A percentile compares a stretch with the other conserved stretches of the same genome.
These are phyloP conservation scores for Leucoagaricus sp. DNA, from an alignment of 1,284 basidiomycete genomes.

Conservation along the genomic window DNA sequence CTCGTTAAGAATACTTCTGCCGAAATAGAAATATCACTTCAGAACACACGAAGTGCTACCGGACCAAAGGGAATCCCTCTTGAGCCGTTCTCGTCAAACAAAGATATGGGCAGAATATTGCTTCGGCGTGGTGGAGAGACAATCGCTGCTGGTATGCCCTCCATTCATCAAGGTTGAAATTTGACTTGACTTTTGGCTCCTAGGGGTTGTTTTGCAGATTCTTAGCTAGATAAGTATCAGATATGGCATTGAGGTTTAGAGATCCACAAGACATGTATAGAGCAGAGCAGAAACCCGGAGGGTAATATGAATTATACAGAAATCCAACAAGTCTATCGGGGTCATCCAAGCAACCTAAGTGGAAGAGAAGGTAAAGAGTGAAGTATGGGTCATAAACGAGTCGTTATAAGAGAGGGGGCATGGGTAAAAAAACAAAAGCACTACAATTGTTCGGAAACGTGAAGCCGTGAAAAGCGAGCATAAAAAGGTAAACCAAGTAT, in stretches of 20 bases:
- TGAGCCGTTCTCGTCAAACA: slow-evolving; percentile 88
- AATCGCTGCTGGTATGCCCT: slow-evolving; percentile 79
- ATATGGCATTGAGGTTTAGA: too few relatives aligned
- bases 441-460: neutral
- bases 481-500: neutral
- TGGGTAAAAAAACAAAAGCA: neutral
- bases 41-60: slow-evolving; percentile 54
- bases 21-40: slow-evolving; percentile 80
- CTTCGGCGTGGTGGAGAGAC: slow-evolving; percentile 92
- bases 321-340: slow-evolving; percentile 2
- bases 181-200: slow-evolving; percentile 73
- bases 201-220: slow-evolving; percentile 52
- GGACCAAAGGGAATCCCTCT: slow-evolving; percentile 72
- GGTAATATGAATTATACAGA: neutral
- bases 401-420: neutral
- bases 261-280: slow-evolving; percentile 7
- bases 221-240: slow-evolving; percentile 28
- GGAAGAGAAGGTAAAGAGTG: neutral
- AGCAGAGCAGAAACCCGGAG: slow-evolving; percentile 5
- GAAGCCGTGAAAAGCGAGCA: neutral
- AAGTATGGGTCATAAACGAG: neutral
- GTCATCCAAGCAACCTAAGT: neutral
- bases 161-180: slow-evolving; percentile 12
- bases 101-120: slow-evolving; percentile 94
- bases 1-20: slow-evolving; percentile 84